phyloP scores from a whole-genome alignment of 495 filamentous ascomycete genomes.

The Penicillium riverlandense region DNA sequence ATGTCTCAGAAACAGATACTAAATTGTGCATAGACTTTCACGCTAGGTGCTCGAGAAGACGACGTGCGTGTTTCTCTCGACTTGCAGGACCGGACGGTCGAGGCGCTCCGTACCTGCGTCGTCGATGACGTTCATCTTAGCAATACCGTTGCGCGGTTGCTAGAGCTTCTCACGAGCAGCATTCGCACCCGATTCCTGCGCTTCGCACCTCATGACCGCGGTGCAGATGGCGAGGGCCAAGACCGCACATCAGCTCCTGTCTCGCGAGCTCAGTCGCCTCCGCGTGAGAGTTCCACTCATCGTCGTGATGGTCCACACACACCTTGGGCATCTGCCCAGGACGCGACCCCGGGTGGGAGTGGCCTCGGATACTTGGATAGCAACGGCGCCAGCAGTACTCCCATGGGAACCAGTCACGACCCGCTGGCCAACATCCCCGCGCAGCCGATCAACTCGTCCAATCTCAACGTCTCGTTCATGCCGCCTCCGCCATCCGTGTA shows the following conservation, averaged over 20 bases:
- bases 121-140: constrained; percentile 97
- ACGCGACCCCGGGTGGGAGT: constrained; percentile 15
- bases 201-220: constrained; percentile 39
- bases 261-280: constrained; percentile 31
- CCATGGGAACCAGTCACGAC: constrained; percentile 31
- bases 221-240: constrained; percentile 30
- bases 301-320: constrained; percentile 27
- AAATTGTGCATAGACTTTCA: constrained; percentile 63
- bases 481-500: constrained; percentile 41
- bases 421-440: constrained; percentile 39
- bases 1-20: neutral
- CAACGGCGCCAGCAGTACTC: constrained; percentile 14
- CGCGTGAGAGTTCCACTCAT: constrained; percentile 19
- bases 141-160: constrained; percentile 84
- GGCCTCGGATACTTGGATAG: constrained; percentile 27
- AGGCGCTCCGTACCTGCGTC: constrained; percentile 74
- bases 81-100: constrained; percentile 72
- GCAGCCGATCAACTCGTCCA: constrained; percentile 42
- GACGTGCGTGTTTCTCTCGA: constrained; percentile 77
- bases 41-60: constrained; percentile 80
- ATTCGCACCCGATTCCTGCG: constrained; percentile 69
- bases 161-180: constrained; percentile 70
- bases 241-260: constrained; percentile 29
- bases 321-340: constrained; percentile 26
- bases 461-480: constrained; percentile 43